Percentiles rank a stretch among this genome's conserved stretches.
Evolutionary conservation across 306 rosid genomes (phyloP).

Genomic region (Fragaria nilgerrensis): DNA sequence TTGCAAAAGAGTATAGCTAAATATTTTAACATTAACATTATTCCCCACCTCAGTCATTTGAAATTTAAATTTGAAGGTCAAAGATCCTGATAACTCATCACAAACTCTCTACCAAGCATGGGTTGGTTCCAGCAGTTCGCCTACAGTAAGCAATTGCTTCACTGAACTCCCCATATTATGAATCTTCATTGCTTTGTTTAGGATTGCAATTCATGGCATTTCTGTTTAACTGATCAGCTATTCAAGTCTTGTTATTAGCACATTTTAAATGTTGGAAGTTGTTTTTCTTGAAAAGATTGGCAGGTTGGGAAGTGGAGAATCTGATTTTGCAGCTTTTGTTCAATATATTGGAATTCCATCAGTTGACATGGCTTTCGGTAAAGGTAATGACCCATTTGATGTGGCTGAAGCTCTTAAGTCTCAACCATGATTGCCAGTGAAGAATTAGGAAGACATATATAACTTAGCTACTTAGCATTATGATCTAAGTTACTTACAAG

Average conservation of each 20-base stretch:
- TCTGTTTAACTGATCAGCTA: background rate
- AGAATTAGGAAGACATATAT: background rate
- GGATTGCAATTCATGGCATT: background rate
- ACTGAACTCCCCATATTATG: background rate
- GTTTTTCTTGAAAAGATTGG: conserved; percentile 37
- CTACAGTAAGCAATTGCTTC: conserved; percentile 37
- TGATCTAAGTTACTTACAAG: background rate
- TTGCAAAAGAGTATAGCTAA: background rate
- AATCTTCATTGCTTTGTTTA: background rate
- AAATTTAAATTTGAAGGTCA: conserved; percentile 44
- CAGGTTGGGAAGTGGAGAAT: conserved; percentile 65
- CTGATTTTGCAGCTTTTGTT: conserved; percentile 67
- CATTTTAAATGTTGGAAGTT: background rate
- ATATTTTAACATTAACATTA: background rate
- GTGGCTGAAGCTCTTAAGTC: background rate
- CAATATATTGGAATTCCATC: conserved; percentile 80
- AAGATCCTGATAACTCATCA: conserved; percentile 68
- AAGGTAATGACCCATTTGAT: conserved; percentile 33
- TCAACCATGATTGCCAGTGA: background rate
- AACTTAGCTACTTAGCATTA: background rate
- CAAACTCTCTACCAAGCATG: conserved; percentile 60
- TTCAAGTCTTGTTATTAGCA: background rate
- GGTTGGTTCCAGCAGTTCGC: conserved; percentile 42
- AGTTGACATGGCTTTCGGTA: conserved; percentile 44
- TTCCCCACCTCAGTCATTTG: background rate